phyloP scores from a whole-genome alignment of 345 rosid genomes.

The Noccaea caerulescens region DNA sequence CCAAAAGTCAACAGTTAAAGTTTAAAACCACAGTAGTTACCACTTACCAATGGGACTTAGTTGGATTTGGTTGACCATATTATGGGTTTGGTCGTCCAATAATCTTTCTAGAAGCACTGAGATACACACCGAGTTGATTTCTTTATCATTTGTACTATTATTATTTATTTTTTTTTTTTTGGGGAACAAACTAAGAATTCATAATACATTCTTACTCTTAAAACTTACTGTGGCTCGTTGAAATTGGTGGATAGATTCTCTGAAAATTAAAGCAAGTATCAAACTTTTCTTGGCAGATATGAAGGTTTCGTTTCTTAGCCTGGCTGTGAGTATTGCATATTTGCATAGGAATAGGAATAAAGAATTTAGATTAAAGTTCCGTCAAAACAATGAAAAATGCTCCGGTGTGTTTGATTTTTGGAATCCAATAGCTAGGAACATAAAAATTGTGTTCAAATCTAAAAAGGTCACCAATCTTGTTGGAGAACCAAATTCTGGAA shows the following conservation, averaged over 20 bases:
- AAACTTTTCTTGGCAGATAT: constrained; percentile 1
- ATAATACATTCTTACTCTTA: background rate
- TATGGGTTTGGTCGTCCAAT: constrained; percentile 23
- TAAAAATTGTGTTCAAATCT: constrained; percentile 18
- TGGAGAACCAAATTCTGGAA: constrained; percentile 19
- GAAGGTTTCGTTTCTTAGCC: background rate
- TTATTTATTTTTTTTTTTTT: no score
- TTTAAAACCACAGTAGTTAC: no score
- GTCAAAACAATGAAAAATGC: background rate
- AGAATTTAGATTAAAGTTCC: constrained; percentile 12
- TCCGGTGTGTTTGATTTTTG: background rate
- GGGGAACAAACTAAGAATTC: background rate
- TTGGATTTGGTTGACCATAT: constrained; percentile 31
- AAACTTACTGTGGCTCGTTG: background rate
- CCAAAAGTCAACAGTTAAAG: no score
- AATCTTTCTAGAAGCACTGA: constrained; percentile 16
- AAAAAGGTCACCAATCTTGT: background rate
- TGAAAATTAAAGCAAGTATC: background rate
- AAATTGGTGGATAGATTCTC: constrained; percentile 29
- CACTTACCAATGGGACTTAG: no score
- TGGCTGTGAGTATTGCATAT: background rate
- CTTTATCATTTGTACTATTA: constrained; percentile 9
- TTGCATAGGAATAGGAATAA: background rate
- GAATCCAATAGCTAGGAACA: constrained; percentile 22
- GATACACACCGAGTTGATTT: constrained; percentile 18